Conservation (phyloP, 768 basidiomycete species). For the Rhodocollybia butyracea region DNA sequence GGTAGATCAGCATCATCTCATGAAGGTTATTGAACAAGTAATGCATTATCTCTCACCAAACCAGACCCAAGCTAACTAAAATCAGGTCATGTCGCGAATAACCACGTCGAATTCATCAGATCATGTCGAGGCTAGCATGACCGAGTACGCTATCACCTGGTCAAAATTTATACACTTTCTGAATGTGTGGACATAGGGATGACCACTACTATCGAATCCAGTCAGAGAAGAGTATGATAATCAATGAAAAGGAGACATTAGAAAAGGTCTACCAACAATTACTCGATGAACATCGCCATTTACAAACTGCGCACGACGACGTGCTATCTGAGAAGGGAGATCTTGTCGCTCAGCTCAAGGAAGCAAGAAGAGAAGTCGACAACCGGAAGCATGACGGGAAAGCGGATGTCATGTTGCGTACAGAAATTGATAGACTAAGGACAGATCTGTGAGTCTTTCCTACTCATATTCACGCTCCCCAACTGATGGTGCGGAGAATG, state of each 20-base stretch:
- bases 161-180: constrained; percentile 6
- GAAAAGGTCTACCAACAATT: constrained; percentile 78
- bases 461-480: not conserved
- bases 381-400: constrained; percentile 57
- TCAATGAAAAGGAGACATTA: constrained; percentile 82
- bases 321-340: constrained; percentile 77
- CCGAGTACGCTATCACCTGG: constrained; percentile 56
- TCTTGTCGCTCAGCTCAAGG: constrained; percentile 56
- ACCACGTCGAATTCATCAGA: constrained; percentile 42
- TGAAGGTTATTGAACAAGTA: constrained; percentile 94
- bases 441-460: constrained; percentile 71
- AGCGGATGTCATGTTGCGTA: constrained; percentile 71
- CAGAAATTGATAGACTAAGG: constrained; percentile 79
- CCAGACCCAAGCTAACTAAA: not conserved
- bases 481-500: constrained; percentile 25
- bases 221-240: constrained; percentile 71
- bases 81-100: constrained; percentile 76
- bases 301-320: constrained; percentile 81
- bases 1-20: constrained; percentile 81
- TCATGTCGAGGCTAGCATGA: constrained; percentile 63
- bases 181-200: constrained; percentile 48
- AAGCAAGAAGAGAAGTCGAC: constrained; percentile 57
- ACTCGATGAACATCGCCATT: constrained; percentile 66
- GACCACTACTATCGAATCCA: constrained; percentile 89
- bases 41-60: constrained; percentile 16